Evolutionary conservation across 2,329 filamentous ascomycete species (phyloP), one percentile per base, ranked within the genome.

Genomic region (Scedosporium dehoogii): DNA sequence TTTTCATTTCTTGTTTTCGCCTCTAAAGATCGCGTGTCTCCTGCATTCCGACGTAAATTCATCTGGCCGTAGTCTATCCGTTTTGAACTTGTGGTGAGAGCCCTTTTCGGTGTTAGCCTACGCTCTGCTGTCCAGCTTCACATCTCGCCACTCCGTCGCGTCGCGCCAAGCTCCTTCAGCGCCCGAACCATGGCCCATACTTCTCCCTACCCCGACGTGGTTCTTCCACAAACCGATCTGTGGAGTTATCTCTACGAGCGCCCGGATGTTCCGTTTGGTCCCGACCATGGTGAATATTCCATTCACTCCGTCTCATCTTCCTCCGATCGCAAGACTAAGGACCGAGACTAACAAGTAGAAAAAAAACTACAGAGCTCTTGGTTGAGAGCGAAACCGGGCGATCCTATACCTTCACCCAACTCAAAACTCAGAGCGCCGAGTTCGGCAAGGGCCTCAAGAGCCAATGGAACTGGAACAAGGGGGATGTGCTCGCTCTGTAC

Each of bases 401-500:
- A 55, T 77, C 75, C 21, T 91, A 96, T 74, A 96, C 86, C 56
- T 92, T 85, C 72, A 79, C 79, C 38, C 80, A 91, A 65, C 76
- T 90, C 63, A 87, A 84, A 68, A 78, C 79, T 64, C 79, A 84
- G 16, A 88, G 91, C 1, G 75, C 86, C 46, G 82, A 85, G n/a
- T 96, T 97, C 67, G 92, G 91, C 59, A 85, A 87, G 66, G 92
- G 90, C 0, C 81, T 97, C 21, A 87, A 86, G 69, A 83, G 87
- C 27, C 74, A 80, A 23, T 93, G 87, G 82, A 81, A 86, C 59
- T 96, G 92, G 89, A 81, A 86, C 68, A 92, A 89, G 71, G 89
- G 90, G 69, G 90, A 97, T 71, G 90, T 94, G 1, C 80, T 97
- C 23, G 89, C 83, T 10, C 79, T 96, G 61, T 96, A 88, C 78